Evolutionary conservation across 2,329 filamentous ascomycete genomes (phyloP), one percentile per base, ranked within the genome.

Genomic region (Trichophyton rubrum): DNA sequence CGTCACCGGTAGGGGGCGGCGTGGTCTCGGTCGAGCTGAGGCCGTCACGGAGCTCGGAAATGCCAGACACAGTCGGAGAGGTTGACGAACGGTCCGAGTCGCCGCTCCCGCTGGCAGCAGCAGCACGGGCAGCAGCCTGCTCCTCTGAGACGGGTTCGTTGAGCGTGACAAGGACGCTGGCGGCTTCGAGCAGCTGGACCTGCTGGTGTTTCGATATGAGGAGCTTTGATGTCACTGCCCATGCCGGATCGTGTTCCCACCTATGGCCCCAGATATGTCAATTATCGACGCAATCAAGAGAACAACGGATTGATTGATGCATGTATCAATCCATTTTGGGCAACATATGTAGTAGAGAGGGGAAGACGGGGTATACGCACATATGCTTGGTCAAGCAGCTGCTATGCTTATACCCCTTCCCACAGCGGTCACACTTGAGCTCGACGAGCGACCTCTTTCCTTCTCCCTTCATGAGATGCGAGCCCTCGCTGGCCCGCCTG

Each of bases 341-440:
- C 22, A 24, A 3, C 22, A 24, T 24, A 24, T 24, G 22, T 24
- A 24, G 22, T 24, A 24, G 22, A 24, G 3, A 70, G 71, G 38
- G 27, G 59, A 47, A 51, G n/a, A 45, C 82, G 79, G 66, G 69
- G 68, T 65, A 74, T 82, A 96, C 93, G 84, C 86, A 97, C 93
- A 96, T 87, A 86, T 99, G 93, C 85, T 97, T 99, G 75, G 89
- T 95, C 81, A 99, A 85, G 85, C 93, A 99, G 81, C 93, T 97
- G 85, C 91, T 95, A 83, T 99, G 93, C 85, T 99, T 99, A 85
- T 99, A 99, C 78, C 90, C 90, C 83, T 99, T 99, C 76, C 92
- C 92, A 80, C 93, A 99, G 77, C 91, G 92, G 73, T 96, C 90
- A 80, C 93, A 99, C 76, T 88, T 90, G 73, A 99, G 84, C 75